Evolutionary conservation across 208 protist genomes (phyloP), one percentile per base, ranked within the genome.

Genomic region (Balamuthia mandrillaris): DNA sequence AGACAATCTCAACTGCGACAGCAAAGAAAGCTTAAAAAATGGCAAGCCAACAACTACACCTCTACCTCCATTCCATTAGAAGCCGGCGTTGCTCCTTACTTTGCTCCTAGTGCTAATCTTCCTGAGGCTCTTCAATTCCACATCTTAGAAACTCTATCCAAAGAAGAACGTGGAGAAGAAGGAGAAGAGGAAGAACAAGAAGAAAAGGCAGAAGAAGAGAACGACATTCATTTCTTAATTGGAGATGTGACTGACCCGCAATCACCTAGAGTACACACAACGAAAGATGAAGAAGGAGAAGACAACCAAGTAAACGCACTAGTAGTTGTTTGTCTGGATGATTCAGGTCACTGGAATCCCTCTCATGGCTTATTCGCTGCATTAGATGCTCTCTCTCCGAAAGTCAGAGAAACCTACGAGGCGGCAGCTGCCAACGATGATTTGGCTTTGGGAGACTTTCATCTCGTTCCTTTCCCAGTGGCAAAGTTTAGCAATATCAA

Each of bases 181-280:
- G 52, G 52, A 10, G 58, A 6, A 24, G 58, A 35, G 24, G 7
- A 61, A 12, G 54, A 75, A 44, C 27, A 75, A 51, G 65, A 75
- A 29, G 65, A 75, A 10, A 12, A 21, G 0, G 39, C n/a, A 24
- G 63, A 72, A n/a, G 65, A 75, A 44, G 41, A n/a, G 12, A 33
- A 75, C 65, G 65, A 75, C 65, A 75, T 75, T 18, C 65, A 75
- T 44, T 75, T 75, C 39, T 9, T 75, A 12, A 44, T 75, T n/a
- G 65, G 65, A 12, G 65, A 75, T 44, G 65, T 75, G 21, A 75
- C 65, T 75, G 7, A 37, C 65, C 65, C 31, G 65, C 65, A 24
- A 10, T 3, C 27, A 75, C 37, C 37, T 72, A 63, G 44, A 9
- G n/a, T n/a, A n/a, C n/a, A n/a, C n/a, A n/a, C n/a, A n/a, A n/a